phyloP scores from a whole-genome alignment of 1,284 basidiomycete species.

The Microbotryum lychnidis-dioicae region DNA sequence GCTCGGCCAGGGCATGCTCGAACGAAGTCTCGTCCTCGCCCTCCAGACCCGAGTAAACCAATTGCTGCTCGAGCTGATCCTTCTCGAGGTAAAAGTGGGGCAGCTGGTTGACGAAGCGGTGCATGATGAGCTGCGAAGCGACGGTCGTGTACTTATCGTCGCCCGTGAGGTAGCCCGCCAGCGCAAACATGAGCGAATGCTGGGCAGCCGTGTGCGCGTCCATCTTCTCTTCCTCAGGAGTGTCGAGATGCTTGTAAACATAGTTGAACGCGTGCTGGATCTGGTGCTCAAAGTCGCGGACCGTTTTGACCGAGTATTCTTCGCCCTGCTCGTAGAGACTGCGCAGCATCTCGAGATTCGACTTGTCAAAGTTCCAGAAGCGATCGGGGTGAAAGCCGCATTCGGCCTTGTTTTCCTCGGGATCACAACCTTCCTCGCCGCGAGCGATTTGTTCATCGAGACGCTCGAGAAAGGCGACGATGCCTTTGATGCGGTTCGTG shows the following conservation, averaged over 20 bases:
- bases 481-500: constrained; percentile 37
- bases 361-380: constrained; percentile 32
- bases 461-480: constrained; percentile 35
- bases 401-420: constrained; percentile 8
- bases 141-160: constrained; percentile 22
- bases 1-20: background rate
- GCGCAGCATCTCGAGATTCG: constrained; percentile 28
- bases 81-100: constrained; percentile 22
- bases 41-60: background rate
- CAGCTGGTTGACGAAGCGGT: constrained; percentile 27
- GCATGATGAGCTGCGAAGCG: constrained; percentile 22
- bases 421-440: constrained; percentile 24
- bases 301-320: constrained; percentile 18
- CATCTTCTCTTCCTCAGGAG: background rate
- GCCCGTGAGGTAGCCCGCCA: constrained; percentile 30
- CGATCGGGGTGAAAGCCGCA: constrained; percentile 33
- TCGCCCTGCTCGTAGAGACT: constrained; percentile 21
- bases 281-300: constrained; percentile 20
- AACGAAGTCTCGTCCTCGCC: background rate
- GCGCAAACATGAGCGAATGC: constrained; percentile 26
- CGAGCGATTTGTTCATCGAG: constrained; percentile 35
- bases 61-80: constrained; percentile 14
- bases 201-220: constrained; percentile 21
- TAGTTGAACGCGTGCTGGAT: constrained; percentile 6
- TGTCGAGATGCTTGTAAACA: constrained; percentile 6